Base-by-base conservation (phyloP, 2,329 filamentous ascomycete species). In the Ophiocordyceps australis region DNA sequence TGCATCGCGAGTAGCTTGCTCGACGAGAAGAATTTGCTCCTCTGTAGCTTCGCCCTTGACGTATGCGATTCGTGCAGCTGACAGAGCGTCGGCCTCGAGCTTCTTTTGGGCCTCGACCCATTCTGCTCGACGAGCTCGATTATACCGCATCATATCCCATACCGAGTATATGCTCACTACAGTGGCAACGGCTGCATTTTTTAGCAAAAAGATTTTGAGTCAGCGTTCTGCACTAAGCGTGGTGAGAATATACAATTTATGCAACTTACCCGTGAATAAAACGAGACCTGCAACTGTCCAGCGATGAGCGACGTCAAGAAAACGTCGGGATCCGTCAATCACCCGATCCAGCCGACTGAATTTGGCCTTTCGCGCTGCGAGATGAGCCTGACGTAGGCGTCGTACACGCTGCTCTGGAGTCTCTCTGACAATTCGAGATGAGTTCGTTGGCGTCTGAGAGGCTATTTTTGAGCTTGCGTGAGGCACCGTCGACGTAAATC, bases 341-440 rank as follows among this genome's bases (percentile, higher is more conserved):
- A 67, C 28, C 27, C 47, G 50, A 42, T 72, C 66, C 29, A 64
- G 47, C 31, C 43, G 49, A 34, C 65, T 70, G 24, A 65, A 46
- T 40, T 62, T 52, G 14, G 70, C 65, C 37, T 63, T 58, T 47
- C 67, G 66, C 23, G 73, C 70, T n/a, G 69, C 69, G 30, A 70
- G 58, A 44, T 76, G 72, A 32, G 74, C 71, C 23, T 71, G 70
- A 28, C 75, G 62, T 40, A 81, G 53, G 32, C 75, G 62, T 35
- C 68, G 63, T 19, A 81, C 74, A 38, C 73, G 70, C 52, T 80
- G 65, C 45, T 71, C 68, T 25, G 75, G 65, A 2, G 73, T 75
- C 52, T 81, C 74, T 33, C 54, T 47, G 29, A 49, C 40, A 27
- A 46, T 37, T 32, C 43, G 38, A 10, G 24, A 25, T 12, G 18